Conservation (phyloP, 2,329 filamentous ascomycete genomes). For the Exophiala oligosperma region DNA sequence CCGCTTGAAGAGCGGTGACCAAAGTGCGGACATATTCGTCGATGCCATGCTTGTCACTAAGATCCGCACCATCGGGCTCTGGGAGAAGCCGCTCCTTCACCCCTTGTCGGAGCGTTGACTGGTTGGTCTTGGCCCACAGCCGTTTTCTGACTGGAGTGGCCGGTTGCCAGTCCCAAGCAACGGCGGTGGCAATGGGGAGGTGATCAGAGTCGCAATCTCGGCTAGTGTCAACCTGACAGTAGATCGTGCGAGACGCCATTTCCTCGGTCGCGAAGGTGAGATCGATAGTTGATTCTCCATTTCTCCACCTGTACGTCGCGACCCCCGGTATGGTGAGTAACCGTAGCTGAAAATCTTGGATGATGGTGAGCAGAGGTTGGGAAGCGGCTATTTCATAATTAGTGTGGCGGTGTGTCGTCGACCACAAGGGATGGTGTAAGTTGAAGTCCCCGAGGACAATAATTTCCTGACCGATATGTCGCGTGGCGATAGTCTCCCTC, state of each 20-base stretch:
- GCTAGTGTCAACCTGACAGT: conserved; percentile 19
- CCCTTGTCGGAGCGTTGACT: conserved; percentile 16
- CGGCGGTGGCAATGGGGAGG: conserved; percentile 25
- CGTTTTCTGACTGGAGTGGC: conserved; percentile 15
- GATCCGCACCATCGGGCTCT: background rate
- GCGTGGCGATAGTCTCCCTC: too few relatives aligned
- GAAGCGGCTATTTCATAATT: too few relatives aligned
- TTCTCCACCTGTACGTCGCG: conserved; percentile 14
- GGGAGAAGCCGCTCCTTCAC: background rate
- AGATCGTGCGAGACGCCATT: conserved; percentile 10
- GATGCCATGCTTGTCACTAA: conserved; percentile 21
- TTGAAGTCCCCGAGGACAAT: too few relatives aligned
- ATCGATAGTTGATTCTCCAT: conserved; percentile 4
- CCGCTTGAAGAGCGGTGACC: conserved; percentile 25
- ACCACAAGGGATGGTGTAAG: too few relatives aligned
- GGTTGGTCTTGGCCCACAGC: conserved; percentile 24
- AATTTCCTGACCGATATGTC: too few relatives aligned
- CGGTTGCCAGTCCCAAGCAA: conserved; percentile 29
- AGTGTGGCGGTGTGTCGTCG: too few relatives aligned
- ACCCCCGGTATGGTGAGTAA: conserved; percentile 18
- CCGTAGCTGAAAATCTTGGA: conserved; percentile 17
- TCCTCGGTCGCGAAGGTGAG: conserved; percentile 9
- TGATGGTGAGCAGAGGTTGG: too few relatives aligned
- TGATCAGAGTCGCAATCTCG: conserved; percentile 32
- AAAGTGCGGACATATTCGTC: conserved; percentile 23